phyloP scores from a whole-genome alignment of 768 basidiomycete species.

The Pulveroboletus sp. region DNA sequence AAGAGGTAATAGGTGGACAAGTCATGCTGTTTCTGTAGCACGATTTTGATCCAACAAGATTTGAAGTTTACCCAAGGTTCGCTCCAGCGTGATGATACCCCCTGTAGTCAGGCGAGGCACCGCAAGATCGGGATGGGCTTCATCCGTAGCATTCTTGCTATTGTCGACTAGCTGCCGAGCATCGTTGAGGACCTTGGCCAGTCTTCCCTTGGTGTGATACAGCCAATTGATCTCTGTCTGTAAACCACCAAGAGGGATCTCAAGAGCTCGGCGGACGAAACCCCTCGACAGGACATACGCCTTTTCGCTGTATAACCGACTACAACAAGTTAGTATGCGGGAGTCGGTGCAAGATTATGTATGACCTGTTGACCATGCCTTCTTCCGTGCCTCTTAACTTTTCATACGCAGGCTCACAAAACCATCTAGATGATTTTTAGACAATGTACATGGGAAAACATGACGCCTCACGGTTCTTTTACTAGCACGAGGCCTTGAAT shows the following conservation, averaged over 20 bases:
- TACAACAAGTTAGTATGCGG: slow-evolving; percentile 29
- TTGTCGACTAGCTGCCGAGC: slow-evolving; percentile 64
- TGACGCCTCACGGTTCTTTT: slow-evolving; percentile 74
- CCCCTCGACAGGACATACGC: slow-evolving; percentile 88
- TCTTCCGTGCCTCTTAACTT: slow-evolving; percentile 89
- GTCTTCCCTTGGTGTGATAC: slow-evolving; percentile 61
- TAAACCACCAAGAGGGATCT: slow-evolving; percentile 69
- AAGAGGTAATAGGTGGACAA: slow-evolving; percentile 14
- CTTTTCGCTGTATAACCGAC: slow-evolving; percentile 91
- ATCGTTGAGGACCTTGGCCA: slow-evolving; percentile 66
- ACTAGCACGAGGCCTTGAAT: slow-evolving; percentile 93
- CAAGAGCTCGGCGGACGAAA: slow-evolving; percentile 87
- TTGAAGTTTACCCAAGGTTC: slow-evolving; percentile 69
- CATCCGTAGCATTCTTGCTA: slow-evolving; percentile 44
- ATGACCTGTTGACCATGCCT: slow-evolving; percentile 80
- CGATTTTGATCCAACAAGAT: slow-evolving; percentile 31
- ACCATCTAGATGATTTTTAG: slow-evolving; percentile 54
- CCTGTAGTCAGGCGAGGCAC: slow-evolving; percentile 79
- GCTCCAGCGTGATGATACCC: slow-evolving; percentile 73
- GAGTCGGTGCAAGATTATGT: slow-evolving; percentile 6
- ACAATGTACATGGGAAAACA: neutral
- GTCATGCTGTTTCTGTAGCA: slow-evolving; percentile 12
- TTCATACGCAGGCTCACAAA: slow-evolving; percentile 91
- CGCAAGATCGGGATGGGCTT: slow-evolving; percentile 43
- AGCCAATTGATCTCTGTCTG: slow-evolving; percentile 72